Evolutionary conservation across 75 land plant species (phyloP).

Genomic region (Sequoia sempervirens): DNA sequence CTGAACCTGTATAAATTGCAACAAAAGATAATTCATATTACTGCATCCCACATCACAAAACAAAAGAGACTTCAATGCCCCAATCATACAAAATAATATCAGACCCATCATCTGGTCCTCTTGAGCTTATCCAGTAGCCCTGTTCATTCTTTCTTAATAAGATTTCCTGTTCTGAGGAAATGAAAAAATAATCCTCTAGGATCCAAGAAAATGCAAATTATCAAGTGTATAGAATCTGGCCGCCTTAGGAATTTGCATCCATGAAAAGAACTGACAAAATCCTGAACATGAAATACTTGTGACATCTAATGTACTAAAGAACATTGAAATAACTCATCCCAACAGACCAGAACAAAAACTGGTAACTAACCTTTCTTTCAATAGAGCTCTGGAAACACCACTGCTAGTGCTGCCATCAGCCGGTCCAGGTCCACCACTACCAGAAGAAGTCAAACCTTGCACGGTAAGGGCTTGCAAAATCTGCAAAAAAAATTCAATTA

Average conservation of each 20-base stretch:
- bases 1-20: conserved; percentile 47
- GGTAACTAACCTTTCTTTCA: conserved; percentile 70
- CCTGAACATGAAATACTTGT: background rate
- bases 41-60: background rate
- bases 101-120: background rate
- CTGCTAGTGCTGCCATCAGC: conserved; percentile 57
- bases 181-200: background rate
- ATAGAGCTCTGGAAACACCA: conserved; percentile 69
- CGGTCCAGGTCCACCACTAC: conserved; percentile 41
- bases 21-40: background rate
- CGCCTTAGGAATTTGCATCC: background rate
- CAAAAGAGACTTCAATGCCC: background rate
- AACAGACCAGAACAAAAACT: background rate
- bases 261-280: background rate
- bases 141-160: background rate
- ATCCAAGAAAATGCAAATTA: background rate
- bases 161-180: background rate
- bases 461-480: conserved; percentile 70
- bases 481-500: conserved; percentile 23
- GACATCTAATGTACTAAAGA: background rate
- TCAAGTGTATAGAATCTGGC: background rate
- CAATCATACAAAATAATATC: background rate
- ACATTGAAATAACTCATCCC: background rate
- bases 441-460: conserved; percentile 71
- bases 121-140: background rate